These are phyloP conservation scores for Closterium sp. DNA, from an alignment of 139 green algal genomes.

Conservation along the genomic window DNA sequence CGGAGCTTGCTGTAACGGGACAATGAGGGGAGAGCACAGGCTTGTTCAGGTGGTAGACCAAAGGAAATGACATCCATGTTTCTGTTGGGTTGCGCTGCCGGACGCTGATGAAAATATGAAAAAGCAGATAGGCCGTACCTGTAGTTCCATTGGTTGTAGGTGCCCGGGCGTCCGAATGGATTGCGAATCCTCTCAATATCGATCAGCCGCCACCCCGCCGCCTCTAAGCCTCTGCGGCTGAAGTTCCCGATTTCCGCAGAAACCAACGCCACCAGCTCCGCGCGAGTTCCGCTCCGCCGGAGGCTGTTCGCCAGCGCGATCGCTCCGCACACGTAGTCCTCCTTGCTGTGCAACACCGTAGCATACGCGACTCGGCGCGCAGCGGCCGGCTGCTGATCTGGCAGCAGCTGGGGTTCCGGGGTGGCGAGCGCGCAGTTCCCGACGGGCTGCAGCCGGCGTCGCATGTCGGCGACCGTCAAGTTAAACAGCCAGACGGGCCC, in stretches of 20 bases:
- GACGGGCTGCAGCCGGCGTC: neutral
- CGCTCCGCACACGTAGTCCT: neutral
- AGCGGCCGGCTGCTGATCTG: neutral
- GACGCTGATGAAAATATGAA: neutral
- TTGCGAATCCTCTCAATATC: neutral
- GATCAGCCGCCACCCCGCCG: neutral
- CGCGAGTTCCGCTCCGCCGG: neutral
- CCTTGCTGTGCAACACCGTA: slow-evolving; percentile 19
- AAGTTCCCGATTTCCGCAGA: neutral
- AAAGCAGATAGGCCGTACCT: neutral
- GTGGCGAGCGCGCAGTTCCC: neutral
- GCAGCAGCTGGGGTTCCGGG: neutral
- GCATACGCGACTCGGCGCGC: neutral
- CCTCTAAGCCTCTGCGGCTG: neutral
- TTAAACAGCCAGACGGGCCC: neutral
- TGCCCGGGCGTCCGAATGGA: neutral
- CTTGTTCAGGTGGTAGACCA: neutral
- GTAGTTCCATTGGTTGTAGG: neutral
- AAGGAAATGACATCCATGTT: no score
- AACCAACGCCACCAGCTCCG: neutral
- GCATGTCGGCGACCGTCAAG: neutral
- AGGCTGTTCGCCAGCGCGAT: neutral
- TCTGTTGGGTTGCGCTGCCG: no score
- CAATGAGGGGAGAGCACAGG: neutral
- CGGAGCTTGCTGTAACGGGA: neutral